These are phyloP conservation scores for Thraustochytrium sp. DNA, from an alignment of 352 stramenopile genomes.

Conservation along the genomic window DNA sequence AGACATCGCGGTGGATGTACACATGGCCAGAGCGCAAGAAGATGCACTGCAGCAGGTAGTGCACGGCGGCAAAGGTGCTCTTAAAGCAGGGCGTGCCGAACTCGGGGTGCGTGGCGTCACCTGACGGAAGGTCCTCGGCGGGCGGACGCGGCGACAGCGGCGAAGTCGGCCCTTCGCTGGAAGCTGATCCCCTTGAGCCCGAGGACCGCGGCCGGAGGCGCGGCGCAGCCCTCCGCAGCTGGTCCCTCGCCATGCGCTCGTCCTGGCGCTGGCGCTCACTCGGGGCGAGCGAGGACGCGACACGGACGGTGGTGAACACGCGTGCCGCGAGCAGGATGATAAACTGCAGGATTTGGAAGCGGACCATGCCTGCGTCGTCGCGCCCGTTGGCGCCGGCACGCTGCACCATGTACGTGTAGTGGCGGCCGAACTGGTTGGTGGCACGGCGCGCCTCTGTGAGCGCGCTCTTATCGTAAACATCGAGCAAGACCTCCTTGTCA, in stretches of 20 bases:
- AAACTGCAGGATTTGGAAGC: slow-evolving; percentile 13
- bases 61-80: slow-evolving; percentile 6
- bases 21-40: neutral
- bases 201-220: neutral
- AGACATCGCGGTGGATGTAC: slow-evolving; percentile 14
- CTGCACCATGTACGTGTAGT: slow-evolving; percentile 38
- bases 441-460: neutral
- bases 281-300: neutral
- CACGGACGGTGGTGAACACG: neutral
- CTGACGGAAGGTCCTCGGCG: neutral
- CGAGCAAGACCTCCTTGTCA: neutral
- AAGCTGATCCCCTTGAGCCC: neutral
- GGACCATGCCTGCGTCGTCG: neutral
- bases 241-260: neutral
- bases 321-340: neutral
- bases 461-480: slow-evolving; percentile 27
- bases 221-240: neutral
- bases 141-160: neutral
- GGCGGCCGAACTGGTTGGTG: slow-evolving; percentile 4
- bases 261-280: no score
- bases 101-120: neutral
- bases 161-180: no score
- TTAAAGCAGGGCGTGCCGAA: neutral
- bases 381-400: neutral
- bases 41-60: neutral